Evolutionary conservation across 2,329 filamentous ascomycete genomes (phyloP), one percentile per base, ranked within the genome.

Genomic region (Colletotrichum gigasporum): DNA sequence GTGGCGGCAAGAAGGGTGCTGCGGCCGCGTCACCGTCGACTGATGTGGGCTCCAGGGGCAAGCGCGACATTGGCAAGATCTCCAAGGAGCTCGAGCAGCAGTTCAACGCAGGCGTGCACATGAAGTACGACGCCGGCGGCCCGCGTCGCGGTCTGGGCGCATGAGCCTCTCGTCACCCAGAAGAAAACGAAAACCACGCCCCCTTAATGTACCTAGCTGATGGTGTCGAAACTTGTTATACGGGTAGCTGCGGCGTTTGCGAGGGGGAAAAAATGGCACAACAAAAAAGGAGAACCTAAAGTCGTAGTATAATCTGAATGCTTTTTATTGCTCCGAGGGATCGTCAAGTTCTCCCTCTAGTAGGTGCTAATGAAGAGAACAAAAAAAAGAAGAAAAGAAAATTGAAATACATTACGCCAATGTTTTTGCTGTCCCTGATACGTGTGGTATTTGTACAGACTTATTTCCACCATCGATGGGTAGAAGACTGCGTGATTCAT

Each of bases 31-130:
- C 68, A 10, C 42, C 67, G 3, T 41, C 66, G 20, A 56, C 44
- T 37, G 41, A 28, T 35, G 48, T n/a, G 18, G 22, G 50, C 55
- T 18, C 24, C 67, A 55, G 75, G 69, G 68, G 66, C 69, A 70
- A 75, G 70, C 69, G 73, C 7, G 71, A 75, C 66, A 67, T 69
- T 20, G 44, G 48, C 60, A 77, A 79, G 67, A 80, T 83, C 28
- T 81, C 86, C 67, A 78, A 79, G 26, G 84, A 87, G 44, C 80
- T 89, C 20, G 84, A 87, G 73, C 80, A 79, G 63, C 86, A 89
- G 69, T 89, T 85, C 65, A 81, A 87, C 65, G 75, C 76, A 9
- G 85, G 86, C 26, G 85, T 88, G 74, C 81, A 79, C 69, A 82
- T 83, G 77, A 88, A 88, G 76, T 78, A 82, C 28, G 85, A 85